Conservation (phyloP, 768 basidiomycete genomes). For the Lactarius sp. region DNA sequence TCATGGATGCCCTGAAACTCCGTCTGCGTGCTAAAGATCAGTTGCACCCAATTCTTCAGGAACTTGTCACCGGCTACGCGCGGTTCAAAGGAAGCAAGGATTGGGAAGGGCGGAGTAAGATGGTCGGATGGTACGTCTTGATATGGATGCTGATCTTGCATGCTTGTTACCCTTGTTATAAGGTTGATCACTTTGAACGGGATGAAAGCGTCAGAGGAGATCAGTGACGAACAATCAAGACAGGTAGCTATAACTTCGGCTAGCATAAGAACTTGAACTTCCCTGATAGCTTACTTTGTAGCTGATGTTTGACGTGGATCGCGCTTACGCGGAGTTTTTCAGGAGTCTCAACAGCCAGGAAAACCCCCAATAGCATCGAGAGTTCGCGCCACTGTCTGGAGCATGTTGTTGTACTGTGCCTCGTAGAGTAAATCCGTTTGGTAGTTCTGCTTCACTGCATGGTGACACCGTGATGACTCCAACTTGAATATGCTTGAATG, state of each 20-base stretch:
- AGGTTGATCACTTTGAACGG: constrained; percentile 96
- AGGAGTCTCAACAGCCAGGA: constrained; percentile 54
- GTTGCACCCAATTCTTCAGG: constrained; percentile 89
- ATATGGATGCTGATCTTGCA: not conserved
- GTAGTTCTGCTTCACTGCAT: not conserved
- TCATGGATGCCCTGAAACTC: constrained; percentile 95
- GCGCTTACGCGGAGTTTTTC: constrained; percentile 94
- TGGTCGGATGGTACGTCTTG: constrained; percentile 78
- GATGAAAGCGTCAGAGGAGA: constrained; percentile 96
- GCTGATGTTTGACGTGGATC: constrained; percentile 95
- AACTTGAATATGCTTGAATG: too few relatives aligned
- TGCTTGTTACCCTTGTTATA: not conserved
- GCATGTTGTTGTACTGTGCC: not conserved
- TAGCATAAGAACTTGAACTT: not conserved
- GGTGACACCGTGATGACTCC: too few relatives aligned
- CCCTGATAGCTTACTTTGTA: constrained; percentile 31
- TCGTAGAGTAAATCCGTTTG: not conserved
- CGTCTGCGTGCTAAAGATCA: constrained; percentile 95
- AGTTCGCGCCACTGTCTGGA: not conserved
- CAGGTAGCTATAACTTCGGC: constrained; percentile 51
- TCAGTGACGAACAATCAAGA: constrained; percentile 90
- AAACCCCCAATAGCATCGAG: constrained; percentile 3
- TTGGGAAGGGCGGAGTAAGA: constrained; percentile 92
- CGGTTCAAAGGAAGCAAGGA: constrained; percentile 93
- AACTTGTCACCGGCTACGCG: constrained; percentile 91